Base-by-base conservation (phyloP, 306 rosid genomes). In the Rosa persica region DNA sequence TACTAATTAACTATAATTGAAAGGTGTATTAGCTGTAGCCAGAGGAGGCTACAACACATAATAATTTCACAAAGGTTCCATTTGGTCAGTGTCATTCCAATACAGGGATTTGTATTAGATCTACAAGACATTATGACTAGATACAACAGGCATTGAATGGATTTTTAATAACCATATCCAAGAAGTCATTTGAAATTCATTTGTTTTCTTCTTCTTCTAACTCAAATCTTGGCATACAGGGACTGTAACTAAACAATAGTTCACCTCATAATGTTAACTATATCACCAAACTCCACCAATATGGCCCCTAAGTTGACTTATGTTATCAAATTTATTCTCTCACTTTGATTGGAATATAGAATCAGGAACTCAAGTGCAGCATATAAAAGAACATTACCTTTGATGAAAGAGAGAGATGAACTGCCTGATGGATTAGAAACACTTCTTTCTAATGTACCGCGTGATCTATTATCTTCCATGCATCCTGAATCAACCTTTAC, bases 401-500 rank as follows among this genome's bases (percentile, higher is more conserved):
- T 92, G 82, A 82, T 87, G 73, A 94, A 92, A 8, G 95, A 85
- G 48, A 86, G 91, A 39, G 95, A 84, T 30, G 97, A 81, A 81
- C 86, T 86, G 74, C 97, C 77, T 0, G 85, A 77, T 72, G 85
- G 42, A 78, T 76, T 44, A 17, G 89, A 82, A 85, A 79, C 83
- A 75, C 75, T 81, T 22, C 88, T 74, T 75, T 89, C 88, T 13
- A 89, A 34, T 1, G 86, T 27, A 68, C 27, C 78, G 19, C 74
- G 77, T 5, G 89, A 54, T 64, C 78, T 83, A 22, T 87, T 92
- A 70, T 64, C 79, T 77, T 78, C 97, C 43, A 88, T 80, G 64
- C 73, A 73, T 70, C 83, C 89, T 25, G 92, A 80, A 86, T 86
- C 92, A 85, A 87, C 93, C 90, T 91, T 92, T 5, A 92, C 92